Base-by-base conservation (phyloP, 441 rosid genomes). In the Mallotus japonicus region DNA sequence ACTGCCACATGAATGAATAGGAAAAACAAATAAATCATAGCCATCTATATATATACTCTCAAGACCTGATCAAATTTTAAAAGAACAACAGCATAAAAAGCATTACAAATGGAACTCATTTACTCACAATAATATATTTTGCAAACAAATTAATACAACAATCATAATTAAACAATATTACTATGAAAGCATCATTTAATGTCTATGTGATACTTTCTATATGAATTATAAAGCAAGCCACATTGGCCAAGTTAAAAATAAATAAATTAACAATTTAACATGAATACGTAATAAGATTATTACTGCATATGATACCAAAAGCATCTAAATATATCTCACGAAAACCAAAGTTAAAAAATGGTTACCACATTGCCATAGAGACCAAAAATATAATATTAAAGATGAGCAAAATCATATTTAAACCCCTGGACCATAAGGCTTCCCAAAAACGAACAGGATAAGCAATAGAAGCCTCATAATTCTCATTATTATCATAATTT, bases 1-100 rank as follows among this genome's bases (percentile, higher is more conserved):
- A 67, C 99, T 95, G 93, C 70, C 77, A 84, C 46, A 82, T 51
- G 40, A 74, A 74, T 64, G 54, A 51, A n/a, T 8, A 46, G 65
- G 4, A 34, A 17, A 67, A 28, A 28, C 32, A 28, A 28, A 8
- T 44, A 37, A 37, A 7, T 44, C 7, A 44, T 9, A 44, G 8
- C 49, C 49, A 44, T 44, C 49, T 28, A 1, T 28, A 28, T 44
- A 44, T 44, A 10, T 7, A 7, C 12, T 44, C 12, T 6, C 7
- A 66, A 53, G 8, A 11, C 6, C 22, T 13, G 0, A 28, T 28
- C 32, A 28, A 28, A 28, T 28, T 28, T 28, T 28, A 28, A 28
- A 2, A 28, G 2, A 28, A 28, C 32, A 28, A 28, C 32, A 28
- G 3, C 32, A 28, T 28, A 28, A 28, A 28, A 28, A 28, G 32